A percentile compares a stretch with the other conserved stretches of the same genome.
These are phyloP conservation scores for Fusarium siculi DNA, from an alignment of 2,329 filamentous ascomycete genomes.

Conservation along the genomic window DNA sequence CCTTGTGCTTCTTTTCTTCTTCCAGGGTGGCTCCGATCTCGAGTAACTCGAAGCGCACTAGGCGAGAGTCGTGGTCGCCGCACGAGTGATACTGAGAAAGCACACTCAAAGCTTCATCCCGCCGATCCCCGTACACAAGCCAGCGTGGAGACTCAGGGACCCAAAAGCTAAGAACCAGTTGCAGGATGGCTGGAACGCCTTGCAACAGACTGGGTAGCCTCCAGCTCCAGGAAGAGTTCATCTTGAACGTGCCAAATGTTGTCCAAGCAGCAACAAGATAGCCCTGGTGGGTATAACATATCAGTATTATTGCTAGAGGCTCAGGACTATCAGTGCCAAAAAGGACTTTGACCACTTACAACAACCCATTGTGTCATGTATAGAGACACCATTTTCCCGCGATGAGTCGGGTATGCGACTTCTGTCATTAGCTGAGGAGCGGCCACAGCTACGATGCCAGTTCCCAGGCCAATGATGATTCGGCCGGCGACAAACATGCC, in stretches of 20 bases:
- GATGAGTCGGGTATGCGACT: neutral
- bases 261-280: neutral
- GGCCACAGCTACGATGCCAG: neutral
- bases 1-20: neutral
- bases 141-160: neutral
- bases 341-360: neutral
- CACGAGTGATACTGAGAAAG: neutral
- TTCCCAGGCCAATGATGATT: neutral
- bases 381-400: neutral
- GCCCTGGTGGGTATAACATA: neutral
- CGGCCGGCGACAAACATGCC: neutral
- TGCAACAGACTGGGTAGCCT: neutral
- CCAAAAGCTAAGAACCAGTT: neutral
- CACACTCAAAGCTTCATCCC: neutral
- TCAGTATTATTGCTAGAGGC: too few species aligned
- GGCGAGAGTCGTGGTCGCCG: neutral
- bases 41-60: neutral
- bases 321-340: too few species aligned
- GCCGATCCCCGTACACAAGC: neutral
- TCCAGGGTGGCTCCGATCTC: neutral
- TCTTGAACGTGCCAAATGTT: neutral
- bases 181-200: neutral
- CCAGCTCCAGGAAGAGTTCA: neutral
- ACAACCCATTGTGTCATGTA: neutral
- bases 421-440: neutral